Base-by-base conservation (phyloP, 805 yeast species). In the Metschnikowia amazonensis region DNA sequence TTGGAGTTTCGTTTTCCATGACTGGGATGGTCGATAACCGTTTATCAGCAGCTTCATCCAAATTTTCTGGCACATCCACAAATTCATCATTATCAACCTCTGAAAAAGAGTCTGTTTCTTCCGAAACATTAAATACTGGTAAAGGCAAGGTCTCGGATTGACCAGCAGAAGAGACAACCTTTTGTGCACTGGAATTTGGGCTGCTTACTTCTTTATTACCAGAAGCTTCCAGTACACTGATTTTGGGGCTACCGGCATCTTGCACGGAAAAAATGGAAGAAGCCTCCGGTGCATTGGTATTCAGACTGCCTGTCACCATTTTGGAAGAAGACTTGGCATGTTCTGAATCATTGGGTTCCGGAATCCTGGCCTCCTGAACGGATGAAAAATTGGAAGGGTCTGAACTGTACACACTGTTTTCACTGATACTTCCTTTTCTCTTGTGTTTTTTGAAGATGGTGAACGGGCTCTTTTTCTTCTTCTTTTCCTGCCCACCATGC, bases 41-140 rank as follows among this genome's bases (percentile, higher is more conserved):
- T 25, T 34, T 45, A 11, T 44, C 52, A 3, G 21, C 23, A 10
- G 37, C 48, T 5, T 47, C 52, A 5, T 43, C 52, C 20, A 42
- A 36, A 10, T 32, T 30, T 6, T 52, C 54, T 2, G 55, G 55
- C 9, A 52, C 56, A 42, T 52, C 55, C 31, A 52, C 56, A 34
- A 52, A 52, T 25, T 42, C 45, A 29, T 49, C 50, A 8, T 40
- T 46, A 4, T 41, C 48, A n/a, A n/a, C n/a, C n/a, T n/a, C n/a
- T 5, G 16, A 10, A 13, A 8, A 14, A 13, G 31, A 13, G 3
- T n/a, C 31, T 2, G 6, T 4, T 28, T 28, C 25, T 21, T 34
- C 25, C 20, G 36, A 16, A 6, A n/a, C 25, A n/a, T 34, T 34
- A 3, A 4, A 20, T 20, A 13, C 25, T 9, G 36, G 36, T 16